Percentiles rank a stretch among this genome's conserved stretches.
phyloP scores from a whole-genome alignment of 805 yeast species.

The Ogataea ramenticola region DNA sequence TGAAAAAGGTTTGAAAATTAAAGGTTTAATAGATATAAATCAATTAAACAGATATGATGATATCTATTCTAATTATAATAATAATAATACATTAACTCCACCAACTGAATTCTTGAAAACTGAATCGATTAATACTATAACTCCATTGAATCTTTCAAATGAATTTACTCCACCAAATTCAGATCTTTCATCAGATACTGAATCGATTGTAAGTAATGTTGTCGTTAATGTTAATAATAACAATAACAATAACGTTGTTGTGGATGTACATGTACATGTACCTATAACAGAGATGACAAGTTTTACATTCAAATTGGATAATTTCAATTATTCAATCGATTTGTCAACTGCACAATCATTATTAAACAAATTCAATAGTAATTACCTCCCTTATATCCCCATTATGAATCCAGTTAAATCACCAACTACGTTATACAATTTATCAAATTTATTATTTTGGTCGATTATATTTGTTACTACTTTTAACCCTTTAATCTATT shows the following conservation, averaged over 20 bases:
- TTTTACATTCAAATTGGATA: neutral
- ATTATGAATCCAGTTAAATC: conserved; percentile 17
- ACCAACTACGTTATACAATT: conserved; percentile 12
- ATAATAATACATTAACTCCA: neutral
- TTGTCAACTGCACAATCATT: neutral
- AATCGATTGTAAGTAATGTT: too few relatives aligned
- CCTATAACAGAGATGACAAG: neutral
- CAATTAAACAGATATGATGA: conserved; percentile 5
- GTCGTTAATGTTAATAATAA: too few relatives aligned
- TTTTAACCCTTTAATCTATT: conserved; percentile 10
- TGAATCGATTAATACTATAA: neutral
- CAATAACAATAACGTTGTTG: too few relatives aligned
- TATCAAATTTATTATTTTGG: conserved; percentile 25
- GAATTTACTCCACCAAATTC: conserved; percentile 3
- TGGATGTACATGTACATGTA: too few relatives aligned
- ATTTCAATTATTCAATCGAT: neutral
- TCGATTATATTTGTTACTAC: conserved; percentile 18
- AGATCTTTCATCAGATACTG: neutral
- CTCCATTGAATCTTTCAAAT: neutral
- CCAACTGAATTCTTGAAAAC: neutral
- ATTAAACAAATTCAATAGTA: conserved; percentile 14
- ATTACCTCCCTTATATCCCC: conserved; percentile 16
- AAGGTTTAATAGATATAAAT: conserved; percentile 23
- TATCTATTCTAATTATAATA: conserved; percentile 1
- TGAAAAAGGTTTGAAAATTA: conserved; percentile 20